Base-by-base conservation (phyloP, 495 filamentous ascomycete genomes). In the Talaromyces nanjingensis region DNA sequence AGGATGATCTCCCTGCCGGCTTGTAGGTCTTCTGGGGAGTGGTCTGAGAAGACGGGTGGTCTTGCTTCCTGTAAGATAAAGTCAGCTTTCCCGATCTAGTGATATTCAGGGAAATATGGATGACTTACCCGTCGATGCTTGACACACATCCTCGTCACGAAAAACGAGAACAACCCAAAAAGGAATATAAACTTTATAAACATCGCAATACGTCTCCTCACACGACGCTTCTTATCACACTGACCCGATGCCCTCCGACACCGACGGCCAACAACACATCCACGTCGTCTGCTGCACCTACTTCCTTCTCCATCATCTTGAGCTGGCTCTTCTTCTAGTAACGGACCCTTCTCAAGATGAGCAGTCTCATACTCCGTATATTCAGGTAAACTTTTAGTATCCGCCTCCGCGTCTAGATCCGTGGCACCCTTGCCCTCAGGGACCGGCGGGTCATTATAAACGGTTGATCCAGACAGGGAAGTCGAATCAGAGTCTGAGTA, bases 1-100 rank as follows among this genome's bases (percentile, higher is more conserved):
- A 61, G 25, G n/a, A 59, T 34, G 34, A 67, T 63, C 31, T 65
- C 39, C 25, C 65, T 31, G 2, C 24, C 27, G 9, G 37, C 20
- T 16, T 31, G 12, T 24, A 47, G 16, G 20, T 61, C 42, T 61
- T 52, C 60, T 7, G 11, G n/a, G 11, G 22, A 27, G 9, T 29
- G 24, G 27, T 56, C 22, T 16, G 53, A 56, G 53, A 56, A 56
- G 27, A 27, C 53, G 16, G 53, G 53, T 29, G 20, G 53, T 56
- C 22, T 56, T 56, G 20, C 53, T 56, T 2, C 53, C 53, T 56
- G 53, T 25, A 27, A 24, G 4, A 6, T 56, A 3, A 24, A 37
- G 54, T 59, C 20, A 59, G 56, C 12, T 20, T 34, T 22, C 14
- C n/a, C n/a, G n/a, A 18, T 59, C 29, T 6, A 5, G 29, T 20